Conservation (phyloP, 1,284 basidiomycete species). For the Prillingera fragicola region DNA sequence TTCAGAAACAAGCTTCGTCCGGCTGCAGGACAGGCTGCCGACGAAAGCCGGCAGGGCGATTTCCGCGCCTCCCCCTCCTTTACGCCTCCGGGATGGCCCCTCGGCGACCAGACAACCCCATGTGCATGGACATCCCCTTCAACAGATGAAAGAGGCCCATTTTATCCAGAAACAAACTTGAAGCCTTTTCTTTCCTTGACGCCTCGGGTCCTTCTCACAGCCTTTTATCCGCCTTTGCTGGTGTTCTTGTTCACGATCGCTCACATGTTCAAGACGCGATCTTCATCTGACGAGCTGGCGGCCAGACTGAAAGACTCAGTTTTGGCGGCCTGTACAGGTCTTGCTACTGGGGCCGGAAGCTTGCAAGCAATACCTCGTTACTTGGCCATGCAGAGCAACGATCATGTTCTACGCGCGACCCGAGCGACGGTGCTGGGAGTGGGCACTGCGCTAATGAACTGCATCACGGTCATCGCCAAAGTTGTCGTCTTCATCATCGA, state of each 20-base stretch:
- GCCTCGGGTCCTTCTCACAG: slow-evolving; percentile 74
- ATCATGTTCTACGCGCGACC: slow-evolving; percentile 66
- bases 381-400: slow-evolving; percentile 76
- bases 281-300: slow-evolving; percentile 59
- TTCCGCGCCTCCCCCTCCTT: no score
- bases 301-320: slow-evolving; percentile 65
- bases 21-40: no score
- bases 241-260: slow-evolving; percentile 82
- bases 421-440: slow-evolving; percentile 73
- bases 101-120: no score
- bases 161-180: no score
- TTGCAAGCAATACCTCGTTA: slow-evolving; percentile 80
- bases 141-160: no score
- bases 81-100: no score
- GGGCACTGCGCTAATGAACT: slow-evolving; percentile 59
- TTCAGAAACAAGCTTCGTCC: no score
- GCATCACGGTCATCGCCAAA: slow-evolving; percentile 71
- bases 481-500: slow-evolving; percentile 89
- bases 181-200: slow-evolving; percentile 75
- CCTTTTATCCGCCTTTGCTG: slow-evolving; percentile 61
- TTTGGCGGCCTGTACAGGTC: slow-evolving; percentile 70
- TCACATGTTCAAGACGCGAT: slow-evolving; percentile 65
- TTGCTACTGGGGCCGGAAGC: slow-evolving; percentile 72
- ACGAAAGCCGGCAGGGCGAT: no score
- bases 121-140: no score